Base-by-base conservation (phyloP, 371 early-diverging fungal species). In the Coemansia sp. region DNA sequence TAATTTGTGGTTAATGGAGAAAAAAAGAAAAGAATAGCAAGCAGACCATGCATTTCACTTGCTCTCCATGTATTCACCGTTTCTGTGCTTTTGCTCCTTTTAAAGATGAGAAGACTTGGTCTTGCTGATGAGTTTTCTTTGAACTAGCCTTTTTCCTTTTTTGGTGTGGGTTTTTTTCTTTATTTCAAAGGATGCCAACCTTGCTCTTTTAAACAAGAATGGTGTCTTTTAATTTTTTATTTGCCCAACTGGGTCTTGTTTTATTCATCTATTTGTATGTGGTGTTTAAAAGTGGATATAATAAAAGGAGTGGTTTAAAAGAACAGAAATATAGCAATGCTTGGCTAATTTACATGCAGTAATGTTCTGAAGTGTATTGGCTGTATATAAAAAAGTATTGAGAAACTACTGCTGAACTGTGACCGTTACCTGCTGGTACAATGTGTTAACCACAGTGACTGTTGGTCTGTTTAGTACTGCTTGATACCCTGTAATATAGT, bases 391-490 rank as follows among this genome's bases (percentile, higher is more conserved):
- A 23, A 52, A 52, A 2, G 44, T 15, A n/a, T 44, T 15, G 2
- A 44, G 44, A 44, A 55, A 1, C n/a, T 21, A 24, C 17, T 2
- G 12, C 48, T 48, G 9, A 7, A 28, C 12, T 9, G 63, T 63
- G 3, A 55, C 15, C 0, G 63, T 63, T n/a, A 23, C 53, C 19
- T 24, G 24, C 17, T 24, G n/a, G 44, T 39, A 41, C 7, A 26
- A 28, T n/a, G 26, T 63, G 44, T 39, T 55, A 2, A 53, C 53
- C 3, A 41, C 23, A 4, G 63, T 63, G 23, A 40, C 26, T 28
- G 63, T 63, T 26, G 63, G 63, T 7, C 63, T 54, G 44, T 40
- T 46, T 17, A 60, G 17, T 23, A 19, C 49, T 2, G 4, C 61
- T 8, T 32, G 23, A 32, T n/a, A 60, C 12, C 61, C 61, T 3